These are phyloP conservation scores for Brassica incana DNA, from an alignment of 345 rosid species.

Conservation along the genomic window DNA sequence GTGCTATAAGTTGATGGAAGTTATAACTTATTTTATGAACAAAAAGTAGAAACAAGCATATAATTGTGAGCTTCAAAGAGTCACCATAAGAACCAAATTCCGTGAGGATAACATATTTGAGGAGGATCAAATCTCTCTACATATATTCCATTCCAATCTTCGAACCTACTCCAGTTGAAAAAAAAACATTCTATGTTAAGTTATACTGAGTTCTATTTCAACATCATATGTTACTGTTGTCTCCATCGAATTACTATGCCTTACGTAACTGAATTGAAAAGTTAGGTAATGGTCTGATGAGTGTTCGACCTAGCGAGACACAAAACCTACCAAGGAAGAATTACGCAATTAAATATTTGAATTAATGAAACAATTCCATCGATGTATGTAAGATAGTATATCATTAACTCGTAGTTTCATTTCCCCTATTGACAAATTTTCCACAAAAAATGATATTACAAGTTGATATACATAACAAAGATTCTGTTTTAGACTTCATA, in stretches of 20 bases:
- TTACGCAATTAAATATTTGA: neutral
- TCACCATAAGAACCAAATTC: slow-evolving; percentile 31
- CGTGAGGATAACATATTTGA: slow-evolving; percentile 28
- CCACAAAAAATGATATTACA: neutral
- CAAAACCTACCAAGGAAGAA: slow-evolving; percentile 33
- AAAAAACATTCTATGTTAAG: slow-evolving; percentile 29
- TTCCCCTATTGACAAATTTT: neutral
- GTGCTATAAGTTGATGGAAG: slow-evolving; percentile 8
- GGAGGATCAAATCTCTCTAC: slow-evolving; percentile 39
- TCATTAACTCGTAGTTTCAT: neutral
- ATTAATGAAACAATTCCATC: slow-evolving; percentile 26
- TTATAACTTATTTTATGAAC: slow-evolving; percentile 16
- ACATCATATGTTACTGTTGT: slow-evolving; percentile 33
- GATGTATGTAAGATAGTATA: neutral
- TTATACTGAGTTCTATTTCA: slow-evolving; percentile 14
- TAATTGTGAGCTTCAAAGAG: slow-evolving; percentile 25
- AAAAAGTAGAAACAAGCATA: slow-evolving; percentile 20
- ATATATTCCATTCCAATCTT: slow-evolving; percentile 40
- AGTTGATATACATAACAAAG: neutral
- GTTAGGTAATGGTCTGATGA: slow-evolving; percentile 39
- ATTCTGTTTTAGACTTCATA: neutral
- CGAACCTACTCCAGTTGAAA: slow-evolving; percentile 31
- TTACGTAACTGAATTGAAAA: slow-evolving; percentile 37
- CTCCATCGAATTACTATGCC: slow-evolving; percentile 35
- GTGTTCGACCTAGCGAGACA: slow-evolving; percentile 42